Base-by-base conservation (phyloP, 2,329 filamentous ascomycete genomes). In the Ceratocystiopsis brevicomis region DNA sequence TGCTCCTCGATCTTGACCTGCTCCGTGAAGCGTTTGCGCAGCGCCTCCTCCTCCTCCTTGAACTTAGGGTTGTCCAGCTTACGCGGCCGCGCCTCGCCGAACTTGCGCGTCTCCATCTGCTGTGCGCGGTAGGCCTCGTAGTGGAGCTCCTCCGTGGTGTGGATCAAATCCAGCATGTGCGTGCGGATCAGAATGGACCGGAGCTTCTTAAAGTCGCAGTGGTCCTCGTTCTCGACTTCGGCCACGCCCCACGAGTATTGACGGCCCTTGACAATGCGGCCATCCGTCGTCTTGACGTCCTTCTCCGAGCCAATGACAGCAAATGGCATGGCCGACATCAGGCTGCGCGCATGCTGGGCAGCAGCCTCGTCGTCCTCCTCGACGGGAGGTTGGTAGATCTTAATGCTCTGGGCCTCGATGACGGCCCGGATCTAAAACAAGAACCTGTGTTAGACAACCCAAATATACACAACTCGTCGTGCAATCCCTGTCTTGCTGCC, bases 21-120 rank as follows among this genome's bases (percentile, higher is more conserved):
- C 70, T 98, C 90, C 54, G 90, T 98, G 68, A 98, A 98, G 55
- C 92, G 78, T 78, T 98, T 98, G 67, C 90, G 80, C 52, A 98
- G 78, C 49, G 84, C 83, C 73, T 98, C 90, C 61, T 98, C 90
- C 66, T 98, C 90, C 64, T 98, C 90, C 77, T 98, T 98, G 76
- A 96, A 98, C 73, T 98, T 98, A 67, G 90, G 90, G 73, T 98
- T 98, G 69, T 98, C 90, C 56, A 98, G 73, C 76, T 98, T 98
- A 65, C 88, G 76, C 54, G 90, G 90, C 53, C 88, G 79, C 47
- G 87, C 88, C 69, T 98, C 92, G 65, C 90, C 90, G 55, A 98
- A 96, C 68, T 98, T 98, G 67, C 90, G 78, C 41, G 90, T 98
- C 73, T 98, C 90, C 90, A 98, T 98, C 68, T 98, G 92, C 65